phyloP scores from a whole-genome alignment of 306 rosid species.

The Sicyos baderoa region DNA sequence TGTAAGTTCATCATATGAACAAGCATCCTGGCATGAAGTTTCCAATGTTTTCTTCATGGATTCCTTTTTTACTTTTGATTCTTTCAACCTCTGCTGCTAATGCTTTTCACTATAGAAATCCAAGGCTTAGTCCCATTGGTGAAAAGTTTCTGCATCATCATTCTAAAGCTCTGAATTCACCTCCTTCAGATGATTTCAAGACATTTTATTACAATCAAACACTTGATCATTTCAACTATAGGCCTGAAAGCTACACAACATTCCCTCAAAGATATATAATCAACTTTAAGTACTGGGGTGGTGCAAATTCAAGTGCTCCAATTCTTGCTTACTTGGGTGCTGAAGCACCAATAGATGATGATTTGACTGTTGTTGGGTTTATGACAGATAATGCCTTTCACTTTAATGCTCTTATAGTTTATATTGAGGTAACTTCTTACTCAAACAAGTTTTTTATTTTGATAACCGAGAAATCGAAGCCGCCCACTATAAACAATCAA shows the following conservation, averaged over 20 bases:
- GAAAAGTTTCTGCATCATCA: constrained; percentile 19
- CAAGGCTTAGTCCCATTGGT: constrained; percentile 44
- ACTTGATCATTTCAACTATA: constrained; percentile 68
- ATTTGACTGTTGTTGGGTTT: constrained; percentile 32
- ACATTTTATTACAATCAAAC: constrained; percentile 50
- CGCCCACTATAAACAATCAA: too few species aligned
- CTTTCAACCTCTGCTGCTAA: constrained; percentile 24
- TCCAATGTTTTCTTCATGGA: constrained; percentile 15
- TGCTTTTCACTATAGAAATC: constrained; percentile 25
- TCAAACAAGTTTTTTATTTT: too few species aligned
- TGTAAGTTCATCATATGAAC: neutral
- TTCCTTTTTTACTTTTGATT: constrained; percentile 25
- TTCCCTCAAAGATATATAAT: constrained; percentile 58
- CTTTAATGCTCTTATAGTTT: constrained; percentile 53
- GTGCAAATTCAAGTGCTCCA: constrained; percentile 50
- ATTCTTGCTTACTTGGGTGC: constrained; percentile 57
- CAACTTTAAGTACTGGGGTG: constrained; percentile 60
- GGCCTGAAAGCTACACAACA: constrained; percentile 44
- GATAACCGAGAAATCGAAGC: too few species aligned
- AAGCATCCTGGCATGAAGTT: neutral
- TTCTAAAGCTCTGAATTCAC: neutral
- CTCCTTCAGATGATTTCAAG: constrained; percentile 20
- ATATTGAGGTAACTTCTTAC: constrained; percentile 50
- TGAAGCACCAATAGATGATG: constrained; percentile 40
- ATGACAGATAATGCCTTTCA: constrained; percentile 46